Conservation (phyloP, 108 stramenopile species). For the Cyclotella choctawhatcheeana region DNA sequence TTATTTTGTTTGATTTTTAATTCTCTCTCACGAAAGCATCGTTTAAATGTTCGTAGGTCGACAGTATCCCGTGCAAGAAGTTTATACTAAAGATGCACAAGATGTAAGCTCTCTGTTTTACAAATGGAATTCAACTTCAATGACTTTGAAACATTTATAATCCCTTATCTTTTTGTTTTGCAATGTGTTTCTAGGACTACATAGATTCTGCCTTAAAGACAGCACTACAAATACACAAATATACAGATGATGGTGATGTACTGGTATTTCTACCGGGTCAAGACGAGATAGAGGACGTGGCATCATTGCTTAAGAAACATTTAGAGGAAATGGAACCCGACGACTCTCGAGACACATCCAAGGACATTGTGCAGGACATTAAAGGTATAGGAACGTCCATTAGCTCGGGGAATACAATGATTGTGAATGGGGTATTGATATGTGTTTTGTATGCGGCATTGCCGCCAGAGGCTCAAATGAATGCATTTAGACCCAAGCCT, state of each 20-base stretch:
- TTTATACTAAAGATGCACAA: constrained; percentile 73
- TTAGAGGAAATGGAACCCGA: constrained; percentile 63
- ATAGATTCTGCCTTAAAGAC: constrained; percentile 82
- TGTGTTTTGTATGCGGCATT: constrained; percentile 82
- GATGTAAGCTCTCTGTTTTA: constrained; percentile 47
- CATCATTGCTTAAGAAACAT: constrained; percentile 71
- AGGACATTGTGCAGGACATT: constrained; percentile 64
- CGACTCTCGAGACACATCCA: constrained; percentile 1
- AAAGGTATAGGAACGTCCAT: constrained; percentile 69
- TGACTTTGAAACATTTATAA: neutral
- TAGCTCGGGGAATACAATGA: constrained; percentile 56
- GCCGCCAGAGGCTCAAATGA: constrained; percentile 76
- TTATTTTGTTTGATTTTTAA: neutral
- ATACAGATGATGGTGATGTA: constrained; percentile 72
- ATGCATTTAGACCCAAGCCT: constrained; percentile 80
- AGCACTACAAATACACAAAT: constrained; percentile 88
- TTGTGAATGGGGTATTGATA: constrained; percentile 77
- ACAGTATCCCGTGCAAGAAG: constrained; percentile 82
- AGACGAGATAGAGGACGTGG: constrained; percentile 98
- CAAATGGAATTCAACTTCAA: neutral
- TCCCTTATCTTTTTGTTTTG: neutral
- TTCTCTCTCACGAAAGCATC: too few species aligned
- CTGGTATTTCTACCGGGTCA: neutral
- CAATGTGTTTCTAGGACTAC: constrained; percentile 60
- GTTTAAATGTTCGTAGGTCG: constrained; percentile 47